These are phyloP conservation scores for Debaryomycetaceae sp. DNA, from an alignment of 1,139 yeast genomes.

Conservation along the genomic window DNA sequence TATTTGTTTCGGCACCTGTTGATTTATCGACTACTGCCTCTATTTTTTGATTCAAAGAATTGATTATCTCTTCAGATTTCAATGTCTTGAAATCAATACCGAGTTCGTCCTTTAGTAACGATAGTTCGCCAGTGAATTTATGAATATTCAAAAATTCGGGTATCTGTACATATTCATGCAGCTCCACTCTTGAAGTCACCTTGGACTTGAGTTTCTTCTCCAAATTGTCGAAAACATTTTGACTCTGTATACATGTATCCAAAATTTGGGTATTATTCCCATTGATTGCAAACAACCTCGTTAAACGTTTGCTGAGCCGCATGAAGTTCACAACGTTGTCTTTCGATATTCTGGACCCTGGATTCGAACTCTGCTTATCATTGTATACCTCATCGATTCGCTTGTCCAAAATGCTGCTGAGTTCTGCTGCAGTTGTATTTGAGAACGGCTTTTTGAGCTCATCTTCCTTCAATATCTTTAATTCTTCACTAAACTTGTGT, in stretches of 20 bases:
- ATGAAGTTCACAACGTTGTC: constrained; percentile 17
- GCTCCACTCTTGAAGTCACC: constrained; percentile 2
- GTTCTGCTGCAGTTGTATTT: constrained; percentile 1
- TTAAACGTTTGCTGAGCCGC: constrained; percentile 18
- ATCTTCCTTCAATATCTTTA: constrained; percentile 14
- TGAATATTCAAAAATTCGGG: constrained; percentile 20
- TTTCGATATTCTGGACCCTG: constrained; percentile 15
- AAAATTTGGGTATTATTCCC: constrained; percentile 30
- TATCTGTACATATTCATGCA: constrained; percentile 13
- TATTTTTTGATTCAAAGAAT: constrained; percentile 1
- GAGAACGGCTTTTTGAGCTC: constrained; percentile 12
- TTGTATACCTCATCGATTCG: constrained; percentile 9
- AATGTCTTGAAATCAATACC: constrained; percentile 4
- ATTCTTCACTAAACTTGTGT: constrained; percentile 21
- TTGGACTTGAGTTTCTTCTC: constrained; percentile 10
- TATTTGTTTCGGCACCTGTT: not conserved
- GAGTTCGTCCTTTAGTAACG: constrained; percentile 15
- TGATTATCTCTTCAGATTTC: not conserved
- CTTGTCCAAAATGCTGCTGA: constrained; percentile 15
- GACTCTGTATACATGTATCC: constrained; percentile 29
- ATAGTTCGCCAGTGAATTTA: constrained; percentile 20
- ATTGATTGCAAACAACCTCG: constrained; percentile 22
- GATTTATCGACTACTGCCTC: not conserved
- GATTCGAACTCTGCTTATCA: constrained; percentile 9
- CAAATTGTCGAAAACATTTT: constrained; percentile 20